Evolutionary conservation across 257 asterid species (phyloP).

Genomic region (Plectranthus barbatus): DNA sequence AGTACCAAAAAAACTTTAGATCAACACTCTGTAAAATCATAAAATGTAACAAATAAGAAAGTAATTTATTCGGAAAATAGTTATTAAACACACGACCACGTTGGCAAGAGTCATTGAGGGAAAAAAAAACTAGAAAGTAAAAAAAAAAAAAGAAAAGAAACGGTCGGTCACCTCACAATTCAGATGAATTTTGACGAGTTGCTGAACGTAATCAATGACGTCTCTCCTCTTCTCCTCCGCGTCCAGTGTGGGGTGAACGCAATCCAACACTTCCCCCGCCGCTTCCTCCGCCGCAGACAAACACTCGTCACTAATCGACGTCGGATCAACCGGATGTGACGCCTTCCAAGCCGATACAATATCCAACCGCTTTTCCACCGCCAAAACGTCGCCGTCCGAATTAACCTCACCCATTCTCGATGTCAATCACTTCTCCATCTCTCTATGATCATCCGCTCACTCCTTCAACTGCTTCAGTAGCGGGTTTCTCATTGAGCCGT

Average conservation of each 20-base stretch:
- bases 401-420: conserved; percentile 24
- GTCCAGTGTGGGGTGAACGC: conserved; percentile 53
- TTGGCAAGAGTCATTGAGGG: too few relatives aligned
- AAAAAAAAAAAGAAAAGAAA: background rate
- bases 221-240: conserved; percentile 49
- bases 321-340: conserved; percentile 34
- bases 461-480: background rate
- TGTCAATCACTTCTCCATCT: too few relatives aligned
- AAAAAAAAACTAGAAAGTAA: background rate
- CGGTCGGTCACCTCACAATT: conserved; percentile 43
- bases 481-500: background rate
- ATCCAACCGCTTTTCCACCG: conserved; percentile 18
- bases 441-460: too few relatives aligned
- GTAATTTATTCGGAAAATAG: conserved; percentile 3
- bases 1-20: too few relatives aligned
- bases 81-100: too few relatives aligned
- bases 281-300: conserved; percentile 33
- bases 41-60: conserved; percentile 5
- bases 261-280: conserved; percentile 43
- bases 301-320: conserved; percentile 28
- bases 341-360: conserved; percentile 10
- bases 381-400: background rate
- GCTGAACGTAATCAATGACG: conserved; percentile 43
- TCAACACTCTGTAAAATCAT: conserved; percentile 1
- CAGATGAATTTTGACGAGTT: conserved; percentile 32